Evolutionary conservation across 129 eudicot species (phyloP).

Genomic region (Flaveria trinervia): DNA sequence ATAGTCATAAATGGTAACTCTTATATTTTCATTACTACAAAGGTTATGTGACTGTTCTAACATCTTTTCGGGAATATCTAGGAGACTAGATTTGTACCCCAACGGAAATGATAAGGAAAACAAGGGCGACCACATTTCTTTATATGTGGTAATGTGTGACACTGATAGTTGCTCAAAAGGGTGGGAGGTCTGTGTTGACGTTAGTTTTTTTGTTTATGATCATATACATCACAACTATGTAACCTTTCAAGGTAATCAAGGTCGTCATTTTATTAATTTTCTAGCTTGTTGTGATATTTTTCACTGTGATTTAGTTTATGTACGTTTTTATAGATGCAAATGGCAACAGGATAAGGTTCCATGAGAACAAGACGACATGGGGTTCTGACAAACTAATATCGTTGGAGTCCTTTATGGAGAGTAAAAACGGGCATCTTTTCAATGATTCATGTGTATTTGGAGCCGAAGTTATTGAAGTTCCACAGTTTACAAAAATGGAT

Average conservation of each 20-base stretch:
- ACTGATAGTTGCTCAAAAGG: not conserved
- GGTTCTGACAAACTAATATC: slow-evolving; percentile 30
- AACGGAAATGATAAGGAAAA: slow-evolving; percentile 11
- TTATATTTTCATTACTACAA: not conserved
- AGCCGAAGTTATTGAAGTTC: slow-evolving; percentile 29
- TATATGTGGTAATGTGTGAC: slow-evolving; percentile 9
- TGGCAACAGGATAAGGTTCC: slow-evolving; percentile 21
- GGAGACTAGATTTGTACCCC: slow-evolving; percentile 21
- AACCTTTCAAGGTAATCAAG: slow-evolving; percentile 18
- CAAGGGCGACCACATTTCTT: not conserved
- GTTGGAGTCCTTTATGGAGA: slow-evolving; percentile 14
- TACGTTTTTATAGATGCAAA: slow-evolving; percentile 4
- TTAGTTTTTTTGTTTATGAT: slow-evolving; percentile 19
- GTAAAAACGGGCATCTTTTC: slow-evolving; percentile 21
- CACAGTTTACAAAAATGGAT: slow-evolving; percentile 12
- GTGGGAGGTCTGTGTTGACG: slow-evolving; percentile 23
- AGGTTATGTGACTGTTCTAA: not conserved
- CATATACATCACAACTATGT: slow-evolving; percentile 11
- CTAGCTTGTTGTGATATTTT: not conserved
- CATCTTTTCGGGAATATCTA: not conserved
- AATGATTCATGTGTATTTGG: slow-evolving; percentile 42
- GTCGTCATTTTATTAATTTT: not conserved
- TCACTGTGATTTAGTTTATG: not conserved
- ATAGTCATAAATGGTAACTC: slow-evolving; percentile 23
- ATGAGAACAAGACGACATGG: slow-evolving; percentile 19